phyloP scores from a whole-genome alignment of 2,329 filamentous ascomycete species.

The Hortaea sp. region DNA sequence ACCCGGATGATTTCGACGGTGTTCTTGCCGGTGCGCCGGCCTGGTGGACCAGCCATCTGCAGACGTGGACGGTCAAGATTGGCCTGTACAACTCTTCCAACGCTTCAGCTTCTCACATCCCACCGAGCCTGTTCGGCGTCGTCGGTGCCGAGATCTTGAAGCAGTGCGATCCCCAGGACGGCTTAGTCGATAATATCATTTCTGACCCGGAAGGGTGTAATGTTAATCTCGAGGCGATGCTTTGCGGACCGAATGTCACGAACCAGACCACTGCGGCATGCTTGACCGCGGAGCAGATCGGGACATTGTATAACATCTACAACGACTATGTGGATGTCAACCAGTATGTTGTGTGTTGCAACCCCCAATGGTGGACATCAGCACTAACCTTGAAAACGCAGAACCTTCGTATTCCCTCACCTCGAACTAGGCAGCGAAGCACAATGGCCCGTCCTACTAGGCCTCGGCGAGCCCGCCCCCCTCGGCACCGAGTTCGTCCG shows the following conservation, averaged over 20 bases:
- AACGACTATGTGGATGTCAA: constrained; percentile 32
- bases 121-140: constrained; percentile 31
- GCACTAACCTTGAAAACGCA: constrained; percentile 9
- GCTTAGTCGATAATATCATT: constrained; percentile 41
- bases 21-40: constrained; percentile 43
- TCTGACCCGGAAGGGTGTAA: constrained; percentile 37
- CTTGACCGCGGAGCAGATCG: constrained; percentile 35
- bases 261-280: constrained; percentile 26
- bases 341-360: constrained; percentile 5
- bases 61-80: constrained; percentile 35
- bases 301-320: constrained; percentile 33
- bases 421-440: constrained; percentile 30
- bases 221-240: constrained; percentile 33
- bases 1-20: constrained; percentile 49
- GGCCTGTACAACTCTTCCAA: constrained; percentile 40
- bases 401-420: constrained; percentile 32
- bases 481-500: constrained; percentile 31
- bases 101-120: constrained; percentile 36
- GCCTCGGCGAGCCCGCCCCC: constrained; percentile 25
- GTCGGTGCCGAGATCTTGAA: constrained; percentile 36
- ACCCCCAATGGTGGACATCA: not conserved
- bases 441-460: constrained; percentile 28
- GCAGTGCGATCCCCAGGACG: constrained; percentile 45
- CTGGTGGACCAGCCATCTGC: constrained; percentile 43
- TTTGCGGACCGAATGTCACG: constrained; percentile 24